Base-by-base conservation (phyloP, 225 moss, liverwort and hornwort species). In the Bryoerythrophyllum caledonicum region DNA sequence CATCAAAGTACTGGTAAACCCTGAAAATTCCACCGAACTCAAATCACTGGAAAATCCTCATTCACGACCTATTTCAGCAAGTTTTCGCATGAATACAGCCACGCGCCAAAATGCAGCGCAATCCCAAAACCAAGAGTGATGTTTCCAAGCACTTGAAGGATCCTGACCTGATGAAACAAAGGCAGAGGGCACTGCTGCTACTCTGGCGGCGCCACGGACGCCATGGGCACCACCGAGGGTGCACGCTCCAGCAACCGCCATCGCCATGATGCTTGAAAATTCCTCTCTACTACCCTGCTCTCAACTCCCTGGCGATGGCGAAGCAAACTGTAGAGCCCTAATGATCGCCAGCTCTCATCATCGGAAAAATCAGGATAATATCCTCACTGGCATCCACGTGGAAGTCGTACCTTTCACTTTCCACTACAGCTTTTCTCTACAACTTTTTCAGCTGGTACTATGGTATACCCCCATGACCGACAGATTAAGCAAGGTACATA, bases 191-290 rank as follows among this genome's bases (percentile, higher is more conserved):
- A 74, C 19, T 34, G 51, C 25, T 32, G 32, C 32, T 32, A 5
- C 32, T 32, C 32, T 32, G 87, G 74, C 7, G 73, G 14, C 27
- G 51, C 25, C 9, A 58, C 76, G 20, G 30, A 56, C 28, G 19
- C 27, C 28, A 27, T 62, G 4, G 6, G 44, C 59, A 34, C 63
- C 60, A 19, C 48, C 19, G 62, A 27, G 17, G 25, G 58, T 27
- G 78, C 78, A 81, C 72, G 63, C 51, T 76, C 68, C 80, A 40
- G 69, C 76, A 68, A 80, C 77, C 52, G 72, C 78, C 78, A 78
- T 78, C 10, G 81, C 78, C 85, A 85, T 75, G 46, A 51, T 54
- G 27, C n/a, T 0, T 28, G n/a, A 6, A 25, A 68, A 72, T 17
- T 16, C 44, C 1, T 1, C 10, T 46, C 13, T 35, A 30, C 2